Evolutionary conservation across 495 filamentous ascomycete genomes (phyloP), one percentile per base, ranked within the genome.

Genomic region (Immersiella caudata): DNA sequence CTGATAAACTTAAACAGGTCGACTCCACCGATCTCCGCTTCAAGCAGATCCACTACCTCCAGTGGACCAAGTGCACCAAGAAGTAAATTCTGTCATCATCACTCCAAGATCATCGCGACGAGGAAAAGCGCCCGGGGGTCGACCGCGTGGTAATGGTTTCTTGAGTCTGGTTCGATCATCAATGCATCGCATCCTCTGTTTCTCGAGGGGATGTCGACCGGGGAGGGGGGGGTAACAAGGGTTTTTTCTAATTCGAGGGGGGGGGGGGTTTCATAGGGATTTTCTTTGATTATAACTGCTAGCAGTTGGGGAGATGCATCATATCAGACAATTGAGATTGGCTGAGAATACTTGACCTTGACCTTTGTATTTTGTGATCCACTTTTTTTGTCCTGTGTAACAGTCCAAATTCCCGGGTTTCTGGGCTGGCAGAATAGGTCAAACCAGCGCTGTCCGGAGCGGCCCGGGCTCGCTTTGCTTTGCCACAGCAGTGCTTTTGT

Each of bases 1-100:
- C 29, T 33, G 29, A 33, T 8, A n/a, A n/a, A n/a, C 8, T 8
- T 33, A 3, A n/a, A 12, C 67, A 77, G 75, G 70, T 74, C 66
- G 73, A 75, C 60, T 77, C 75, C 49, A 74, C 75, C 60, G 75
- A 77, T 72, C 71, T 75, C 58, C 70, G 65, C 35, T 77, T 77
- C 62, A 66, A 29, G 14, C 75, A 77, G 70, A 29, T 73, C 35
- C 73, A 75, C 25, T 73, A 75, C 58, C 61, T 77, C 33, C 73
- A 77, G 70, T 77, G 75, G 75, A 35, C 70, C 64, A 71, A 57
- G 60, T 76, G 74, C 67, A 70, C 27, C 55, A 69, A 71, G 67
- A 57, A 57, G 35, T 62, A 62, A 12, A 18, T 5, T 46, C 5
- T 46, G 5, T 5, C 40, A 33, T 18, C 40, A 12, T 46, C 16